A percentile compares a stretch with the other conserved stretches of the same genome.
phyloP scores from a whole-genome alignment of 306 rosid species.

The Arachis stenosperma region DNA sequence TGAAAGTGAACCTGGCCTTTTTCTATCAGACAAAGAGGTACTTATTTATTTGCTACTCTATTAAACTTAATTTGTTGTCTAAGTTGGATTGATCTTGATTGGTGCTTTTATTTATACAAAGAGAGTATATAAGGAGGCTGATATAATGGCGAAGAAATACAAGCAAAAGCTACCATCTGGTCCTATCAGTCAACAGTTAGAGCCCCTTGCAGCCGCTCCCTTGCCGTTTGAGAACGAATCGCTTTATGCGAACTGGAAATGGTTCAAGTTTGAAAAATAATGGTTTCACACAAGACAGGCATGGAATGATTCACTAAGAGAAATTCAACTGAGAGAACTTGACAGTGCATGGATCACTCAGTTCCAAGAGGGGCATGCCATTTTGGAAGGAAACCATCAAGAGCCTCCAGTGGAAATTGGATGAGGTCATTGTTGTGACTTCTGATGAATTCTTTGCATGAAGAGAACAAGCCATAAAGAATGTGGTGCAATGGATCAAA shows the following conservation, averaged over 20 bases:
- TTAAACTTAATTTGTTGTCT: slow-evolving; percentile 16
- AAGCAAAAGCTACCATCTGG: slow-evolving; percentile 64
- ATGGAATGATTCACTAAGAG: slow-evolving; percentile 4
- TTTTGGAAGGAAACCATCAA: slow-evolving; percentile 26
- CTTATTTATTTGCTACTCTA: slow-evolving; percentile 13
- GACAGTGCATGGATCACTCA: slow-evolving; percentile 27
- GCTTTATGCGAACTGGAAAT: slow-evolving; percentile 84
- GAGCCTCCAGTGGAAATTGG: slow-evolving; percentile 18
- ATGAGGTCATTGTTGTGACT: slow-evolving; percentile 12
- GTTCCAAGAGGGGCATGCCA: not conserved
- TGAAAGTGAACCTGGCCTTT: slow-evolving; percentile 90
- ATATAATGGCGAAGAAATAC: slow-evolving; percentile 78
- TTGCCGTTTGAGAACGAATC: slow-evolving; percentile 67
- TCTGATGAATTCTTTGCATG: slow-evolving; percentile 10
- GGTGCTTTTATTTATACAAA: slow-evolving; percentile 24
- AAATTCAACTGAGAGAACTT: slow-evolving; percentile 37
- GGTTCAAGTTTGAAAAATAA: slow-evolving; percentile 81
- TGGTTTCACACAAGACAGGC: slow-evolving; percentile 8
- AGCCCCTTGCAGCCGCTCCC: slow-evolving; percentile 36
- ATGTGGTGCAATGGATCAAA: slow-evolving; percentile 19
- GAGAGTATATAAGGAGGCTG: slow-evolving; percentile 81
- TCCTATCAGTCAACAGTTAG: slow-evolving; percentile 34
- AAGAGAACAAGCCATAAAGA: slow-evolving; percentile 13
- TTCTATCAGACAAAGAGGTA: slow-evolving; percentile 79
- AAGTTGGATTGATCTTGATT: slow-evolving; percentile 32